These are phyloP conservation scores for Vickermania spadyakhi DNA, from an alignment of 208 protist species.

Conservation along the genomic window DNA sequence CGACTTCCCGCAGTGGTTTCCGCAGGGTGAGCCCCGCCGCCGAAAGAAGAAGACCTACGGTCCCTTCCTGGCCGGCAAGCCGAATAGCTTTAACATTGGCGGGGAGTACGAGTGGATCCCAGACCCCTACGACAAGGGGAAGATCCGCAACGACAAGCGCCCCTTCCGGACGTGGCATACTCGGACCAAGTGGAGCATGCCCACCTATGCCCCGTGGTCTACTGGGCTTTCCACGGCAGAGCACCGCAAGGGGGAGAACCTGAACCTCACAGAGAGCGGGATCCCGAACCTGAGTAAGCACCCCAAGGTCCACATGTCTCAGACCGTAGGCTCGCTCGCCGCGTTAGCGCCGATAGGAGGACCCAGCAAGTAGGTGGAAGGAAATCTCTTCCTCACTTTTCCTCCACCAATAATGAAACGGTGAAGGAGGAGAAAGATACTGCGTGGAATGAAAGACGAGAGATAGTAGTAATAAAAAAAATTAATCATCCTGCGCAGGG, in stretches of 20 bases:
- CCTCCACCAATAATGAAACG: no score
- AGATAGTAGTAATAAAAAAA: no score
- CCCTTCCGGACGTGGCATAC: conserved; percentile 89
- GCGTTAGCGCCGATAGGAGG: conserved; percentile 30
- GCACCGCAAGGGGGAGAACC: conserved; percentile 36
- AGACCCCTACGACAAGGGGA: conserved; percentile 62
- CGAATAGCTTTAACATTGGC: conserved; percentile 36
- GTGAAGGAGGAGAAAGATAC: no score
- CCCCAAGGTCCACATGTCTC: conserved; percentile 42
- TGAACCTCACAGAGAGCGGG: conserved; percentile 49
- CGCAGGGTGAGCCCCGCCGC: conserved; percentile 49
- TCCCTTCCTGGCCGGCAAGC: conserved; percentile 72
- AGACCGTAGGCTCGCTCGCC: conserved; percentile 72
- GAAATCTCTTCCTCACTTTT: no score
- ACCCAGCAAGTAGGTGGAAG: background rate
- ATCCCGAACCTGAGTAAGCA: conserved; percentile 53
- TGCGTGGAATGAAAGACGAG: no score
- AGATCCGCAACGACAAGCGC: conserved; percentile 37
- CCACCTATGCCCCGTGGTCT: conserved; percentile 70
- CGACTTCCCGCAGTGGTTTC: conserved; percentile 76
- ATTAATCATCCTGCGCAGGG: no score
- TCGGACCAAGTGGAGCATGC: conserved; percentile 84
- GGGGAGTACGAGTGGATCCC: conserved; percentile 78
- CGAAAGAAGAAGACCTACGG: conserved; percentile 38
- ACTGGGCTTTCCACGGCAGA: conserved; percentile 74